phyloP scores from a whole-genome alignment of 169 alveolate species.

The Eimeria necatrix region DNA sequence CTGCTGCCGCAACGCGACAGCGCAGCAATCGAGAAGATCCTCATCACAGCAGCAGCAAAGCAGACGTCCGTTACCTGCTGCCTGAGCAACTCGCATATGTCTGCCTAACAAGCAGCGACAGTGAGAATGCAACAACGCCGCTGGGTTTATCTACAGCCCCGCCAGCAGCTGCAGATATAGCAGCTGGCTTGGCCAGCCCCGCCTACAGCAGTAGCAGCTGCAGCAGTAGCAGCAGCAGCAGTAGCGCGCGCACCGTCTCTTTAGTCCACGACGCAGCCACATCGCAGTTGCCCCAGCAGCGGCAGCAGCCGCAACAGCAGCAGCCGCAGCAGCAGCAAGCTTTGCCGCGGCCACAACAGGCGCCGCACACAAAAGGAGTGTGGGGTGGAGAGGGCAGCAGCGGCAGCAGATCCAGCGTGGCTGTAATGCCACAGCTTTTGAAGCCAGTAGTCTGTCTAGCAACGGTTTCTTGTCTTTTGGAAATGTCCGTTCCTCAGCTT shows the following conservation, averaged over 20 bases:
- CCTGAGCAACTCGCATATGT: constrained; percentile 35
- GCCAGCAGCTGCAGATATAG: neutral
- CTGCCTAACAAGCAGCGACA: constrained; percentile 68
- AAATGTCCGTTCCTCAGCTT: constrained; percentile 45
- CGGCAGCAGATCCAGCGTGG: constrained; percentile 1
- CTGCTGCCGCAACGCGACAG: constrained; percentile 45
- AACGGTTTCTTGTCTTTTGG: constrained; percentile 10
- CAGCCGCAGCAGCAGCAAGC: constrained; percentile 14
- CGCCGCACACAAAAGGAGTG: neutral
- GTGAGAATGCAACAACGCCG: constrained; percentile 12
- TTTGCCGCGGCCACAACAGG: neutral
- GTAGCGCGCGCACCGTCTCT: constrained; percentile 21
- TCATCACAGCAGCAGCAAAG: constrained; percentile 24
- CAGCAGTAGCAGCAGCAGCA: constrained; percentile 66
- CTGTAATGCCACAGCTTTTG: constrained; percentile 53
- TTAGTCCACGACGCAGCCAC: neutral
- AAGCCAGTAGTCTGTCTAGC: constrained; percentile 19
- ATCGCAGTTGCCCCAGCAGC: neutral
- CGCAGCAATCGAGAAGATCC: neutral
- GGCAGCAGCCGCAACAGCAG: constrained; percentile 53
- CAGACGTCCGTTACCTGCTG: constrained; percentile 30
- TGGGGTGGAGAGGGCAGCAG: neutral
- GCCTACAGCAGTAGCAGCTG: constrained; percentile 19
- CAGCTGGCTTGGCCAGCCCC: constrained; percentile 10
- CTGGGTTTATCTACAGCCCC: constrained; percentile 1